A percentile compares a stretch with the other conserved stretches of the same genome.
phyloP scores from a whole-genome alignment of 768 basidiomycete genomes.

The Tricholoma matsutake region DNA sequence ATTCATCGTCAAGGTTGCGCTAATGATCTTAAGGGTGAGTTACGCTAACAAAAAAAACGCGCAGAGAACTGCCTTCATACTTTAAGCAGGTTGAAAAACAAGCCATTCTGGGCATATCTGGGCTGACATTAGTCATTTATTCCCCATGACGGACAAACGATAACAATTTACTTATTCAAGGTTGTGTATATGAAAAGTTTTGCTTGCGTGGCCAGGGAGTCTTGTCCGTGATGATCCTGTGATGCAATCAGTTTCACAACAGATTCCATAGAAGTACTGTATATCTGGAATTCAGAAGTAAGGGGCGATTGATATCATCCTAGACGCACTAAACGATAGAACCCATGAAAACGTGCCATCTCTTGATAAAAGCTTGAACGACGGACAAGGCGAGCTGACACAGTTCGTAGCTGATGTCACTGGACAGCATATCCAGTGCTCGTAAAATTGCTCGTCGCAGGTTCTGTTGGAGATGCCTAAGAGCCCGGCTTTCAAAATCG shows the following conservation, averaged over 20 bases:
- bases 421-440: constrained; percentile 47
- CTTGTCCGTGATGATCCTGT: constrained; percentile 50
- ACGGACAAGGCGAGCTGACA: constrained; percentile 63
- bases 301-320: background rate
- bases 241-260: constrained; percentile 45
- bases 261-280: constrained; percentile 53
- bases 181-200: constrained; percentile 51
- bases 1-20: constrained; percentile 43
- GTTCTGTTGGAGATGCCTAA: constrained; percentile 51
- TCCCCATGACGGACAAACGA: background rate
- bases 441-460: constrained; percentile 53
- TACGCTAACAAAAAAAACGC: background rate
- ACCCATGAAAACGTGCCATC: constrained; percentile 52
- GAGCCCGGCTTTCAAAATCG: constrained; percentile 54
- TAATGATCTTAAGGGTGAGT: constrained; percentile 17
- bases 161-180: constrained; percentile 41
- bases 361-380: constrained; percentile 59
- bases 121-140: background rate
- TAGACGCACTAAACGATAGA: constrained; percentile 49
- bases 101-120: constrained; percentile 57
- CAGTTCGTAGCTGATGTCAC: constrained; percentile 62
- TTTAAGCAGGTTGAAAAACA: constrained; percentile 57
- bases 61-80: constrained; percentile 28
- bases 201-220: constrained; percentile 56
- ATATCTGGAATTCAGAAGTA: background rate